Evolutionary conservation across 805 yeast species (phyloP).

Genomic region (Saturnispora sekii): DNA sequence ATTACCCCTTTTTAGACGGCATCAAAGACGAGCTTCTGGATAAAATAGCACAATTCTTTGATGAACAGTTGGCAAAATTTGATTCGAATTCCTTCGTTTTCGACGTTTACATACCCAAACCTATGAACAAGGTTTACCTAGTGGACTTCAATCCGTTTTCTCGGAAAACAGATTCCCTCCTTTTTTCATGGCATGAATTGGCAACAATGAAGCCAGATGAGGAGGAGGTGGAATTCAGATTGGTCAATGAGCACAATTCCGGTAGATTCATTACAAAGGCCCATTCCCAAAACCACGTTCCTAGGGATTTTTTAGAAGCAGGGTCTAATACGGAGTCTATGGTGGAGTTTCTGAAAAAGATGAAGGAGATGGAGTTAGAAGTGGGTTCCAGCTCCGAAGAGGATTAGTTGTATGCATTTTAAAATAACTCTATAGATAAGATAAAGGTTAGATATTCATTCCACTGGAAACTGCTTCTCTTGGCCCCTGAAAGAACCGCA

Average conservation of each 20-base stretch:
- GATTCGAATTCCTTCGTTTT: slow-evolving; percentile 52
- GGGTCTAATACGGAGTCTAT: slow-evolving; percentile 57
- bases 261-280: slow-evolving; percentile 74
- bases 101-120: slow-evolving; percentile 78
- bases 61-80: slow-evolving; percentile 38
- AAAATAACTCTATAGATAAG: no score
- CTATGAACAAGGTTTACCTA: slow-evolving; percentile 53
- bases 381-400: slow-evolving; percentile 5
- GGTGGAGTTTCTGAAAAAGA: slow-evolving; percentile 55
- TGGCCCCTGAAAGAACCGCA: slow-evolving; percentile 34
- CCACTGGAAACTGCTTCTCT: slow-evolving; percentile 33
- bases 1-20: slow-evolving; percentile 57
- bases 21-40: slow-evolving; percentile 38
- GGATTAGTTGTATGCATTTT: neutral
- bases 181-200: slow-evolving; percentile 82
- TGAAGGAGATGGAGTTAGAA: slow-evolving; percentile 21
- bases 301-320: slow-evolving; percentile 84
- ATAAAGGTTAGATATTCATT: neutral
- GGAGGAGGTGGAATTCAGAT: slow-evolving; percentile 40
- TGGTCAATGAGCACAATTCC: slow-evolving; percentile 59
- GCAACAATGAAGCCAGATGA: slow-evolving; percentile 25
- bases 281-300: slow-evolving; percentile 86
- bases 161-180: slow-evolving; percentile 64
- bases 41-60: slow-evolving; percentile 47
- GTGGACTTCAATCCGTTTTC: slow-evolving; percentile 85